Conservation (phyloP, 2,329 filamentous ascomycete species). For the Apiospora saccharicola region DNA sequence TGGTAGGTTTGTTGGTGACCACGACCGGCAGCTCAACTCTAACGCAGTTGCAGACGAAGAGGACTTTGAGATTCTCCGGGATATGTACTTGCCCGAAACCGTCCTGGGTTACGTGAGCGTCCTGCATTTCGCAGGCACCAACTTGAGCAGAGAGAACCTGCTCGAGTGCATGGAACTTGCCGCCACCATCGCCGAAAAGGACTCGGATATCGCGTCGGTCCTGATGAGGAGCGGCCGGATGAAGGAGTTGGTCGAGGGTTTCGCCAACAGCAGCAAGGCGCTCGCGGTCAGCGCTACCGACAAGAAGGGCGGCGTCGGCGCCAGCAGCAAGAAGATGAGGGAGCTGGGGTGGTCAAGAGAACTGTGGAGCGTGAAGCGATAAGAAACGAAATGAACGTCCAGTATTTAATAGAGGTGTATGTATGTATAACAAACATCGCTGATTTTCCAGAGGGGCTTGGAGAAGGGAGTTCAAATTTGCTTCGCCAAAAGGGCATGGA, state of each 20-base stretch:
- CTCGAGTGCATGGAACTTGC: conserved; percentile 89
- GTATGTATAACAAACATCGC: conserved; percentile 15
- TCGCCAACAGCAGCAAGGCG: conserved; percentile 80
- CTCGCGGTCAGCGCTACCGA: conserved; percentile 65
- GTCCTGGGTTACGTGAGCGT: conserved; percentile 84
- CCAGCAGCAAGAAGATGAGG: conserved; percentile 65
- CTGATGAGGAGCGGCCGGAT: conserved; percentile 73
- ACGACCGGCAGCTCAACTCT: conserved; percentile 18
- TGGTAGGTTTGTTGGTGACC: conserved; percentile 52
- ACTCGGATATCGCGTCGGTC: conserved; percentile 69
- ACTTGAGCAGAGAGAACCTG: conserved; percentile 77
- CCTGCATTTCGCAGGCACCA: conserved; percentile 79
- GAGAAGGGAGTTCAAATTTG: neutral
- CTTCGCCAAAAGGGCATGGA: conserved; percentile 2
- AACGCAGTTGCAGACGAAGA: conserved; percentile 54
- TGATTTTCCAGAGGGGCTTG: neutral
- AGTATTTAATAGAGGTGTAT: conserved; percentile 2
- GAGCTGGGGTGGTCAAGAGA: conserved; percentile 70
- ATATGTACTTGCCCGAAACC: conserved; percentile 84
- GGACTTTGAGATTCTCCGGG: conserved; percentile 71
- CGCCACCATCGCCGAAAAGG: conserved; percentile 74
- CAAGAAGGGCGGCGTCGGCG: conserved; percentile 55
- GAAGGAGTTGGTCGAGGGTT: conserved; percentile 76
- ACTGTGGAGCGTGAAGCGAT: conserved; percentile 64
- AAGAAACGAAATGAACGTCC: conserved; percentile 25